Base-by-base conservation (phyloP, 306 rosid genomes). In the Ormosia semicastrata region DNA sequence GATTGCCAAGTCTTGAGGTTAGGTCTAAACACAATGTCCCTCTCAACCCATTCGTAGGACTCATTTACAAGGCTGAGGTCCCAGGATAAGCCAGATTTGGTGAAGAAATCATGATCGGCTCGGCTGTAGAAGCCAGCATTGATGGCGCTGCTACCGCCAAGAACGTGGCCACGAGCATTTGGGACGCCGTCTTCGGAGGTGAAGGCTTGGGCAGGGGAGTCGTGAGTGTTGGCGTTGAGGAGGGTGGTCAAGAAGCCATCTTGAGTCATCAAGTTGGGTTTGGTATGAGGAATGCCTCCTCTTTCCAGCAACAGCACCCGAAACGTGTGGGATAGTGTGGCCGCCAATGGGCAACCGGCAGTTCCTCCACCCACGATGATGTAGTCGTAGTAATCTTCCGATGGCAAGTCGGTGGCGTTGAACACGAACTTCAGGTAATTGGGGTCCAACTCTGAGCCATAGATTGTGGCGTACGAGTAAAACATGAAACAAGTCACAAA, bases 91-190 rank as follows among this genome's bases (percentile, higher is more conserved):
- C 87, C 85, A 0, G 97, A 92, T 2, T 60, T 73, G 0, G 1
- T 8, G 63, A 88, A 93, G 83, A 93, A 96, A 0, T 88, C 92
- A 0, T 2, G 49, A 30, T 92, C 94, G 2, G 99, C 99, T 30
- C 97, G 76, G 84, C 98, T 91, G 50, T 96, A 96, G 83, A 96
- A 96, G 2, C 99, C 99, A 0, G 98, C 99, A 68, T 96, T 96
- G 17, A 96, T 91, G 49, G 91, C 94, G 77, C 97, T 93, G 85
- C 99, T 91, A 29, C 99, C 99, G 2, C 98, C 99, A 63, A 96
- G 99, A 85, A 96, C 85, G 3, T 92, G 91, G 0, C 99, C 99
- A 0, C 98, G 87, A 14, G 97, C 97, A 37, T 96, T 96, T 13
- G 85, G 87, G 17, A 96, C 92, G 3, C 98, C 99, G 6, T 96